Conservation (phyloP, 2,329 filamentous ascomycete genomes). For the Cordyceps militaris region DNA sequence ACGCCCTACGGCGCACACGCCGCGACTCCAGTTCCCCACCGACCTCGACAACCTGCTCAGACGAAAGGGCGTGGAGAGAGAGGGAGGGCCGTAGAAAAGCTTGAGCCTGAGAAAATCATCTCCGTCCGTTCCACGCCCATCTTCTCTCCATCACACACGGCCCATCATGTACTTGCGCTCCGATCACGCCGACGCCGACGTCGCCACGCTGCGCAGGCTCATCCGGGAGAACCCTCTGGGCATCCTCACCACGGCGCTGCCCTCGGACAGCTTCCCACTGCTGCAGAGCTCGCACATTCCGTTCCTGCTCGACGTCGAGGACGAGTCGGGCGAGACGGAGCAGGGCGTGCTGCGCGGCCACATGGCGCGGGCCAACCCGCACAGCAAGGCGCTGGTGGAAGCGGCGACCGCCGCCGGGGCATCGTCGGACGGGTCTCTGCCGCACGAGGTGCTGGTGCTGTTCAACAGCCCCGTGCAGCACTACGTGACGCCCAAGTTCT, state of each 20-base stretch:
- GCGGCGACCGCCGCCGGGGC: constrained; percentile 8
- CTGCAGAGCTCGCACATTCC: constrained; percentile 56
- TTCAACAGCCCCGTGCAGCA: constrained; percentile 54
- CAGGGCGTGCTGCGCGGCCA: constrained; percentile 50
- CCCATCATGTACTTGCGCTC: constrained; percentile 11
- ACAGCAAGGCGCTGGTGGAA: constrained; percentile 49
- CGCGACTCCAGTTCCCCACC: constrained; percentile 2
- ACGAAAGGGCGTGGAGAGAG: background rate
- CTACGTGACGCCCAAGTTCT: constrained; percentile 64
- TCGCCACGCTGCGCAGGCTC: constrained; percentile 44
- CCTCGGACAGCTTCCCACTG: constrained; percentile 38
- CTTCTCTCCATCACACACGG: background rate
- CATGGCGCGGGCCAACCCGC: constrained; percentile 55
- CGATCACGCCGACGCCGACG: constrained; percentile 43
- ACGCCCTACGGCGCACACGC: constrained; percentile 6
- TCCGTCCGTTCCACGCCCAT: background rate
- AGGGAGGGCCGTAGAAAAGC: background rate
- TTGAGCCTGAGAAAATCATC: background rate
- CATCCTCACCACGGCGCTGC: constrained; percentile 55
- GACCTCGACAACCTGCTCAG: background rate
- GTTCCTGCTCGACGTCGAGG: constrained; percentile 46
- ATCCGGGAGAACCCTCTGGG: constrained; percentile 56
- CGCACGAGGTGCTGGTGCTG: constrained; percentile 53
- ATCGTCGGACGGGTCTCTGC: constrained; percentile 23
- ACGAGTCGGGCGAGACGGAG: constrained; percentile 34